Evolutionary conservation across 495 filamentous ascomycete species (phyloP), one percentile per base, ranked within the genome.

Genomic region (Eremomyces bilateralis): DNA sequence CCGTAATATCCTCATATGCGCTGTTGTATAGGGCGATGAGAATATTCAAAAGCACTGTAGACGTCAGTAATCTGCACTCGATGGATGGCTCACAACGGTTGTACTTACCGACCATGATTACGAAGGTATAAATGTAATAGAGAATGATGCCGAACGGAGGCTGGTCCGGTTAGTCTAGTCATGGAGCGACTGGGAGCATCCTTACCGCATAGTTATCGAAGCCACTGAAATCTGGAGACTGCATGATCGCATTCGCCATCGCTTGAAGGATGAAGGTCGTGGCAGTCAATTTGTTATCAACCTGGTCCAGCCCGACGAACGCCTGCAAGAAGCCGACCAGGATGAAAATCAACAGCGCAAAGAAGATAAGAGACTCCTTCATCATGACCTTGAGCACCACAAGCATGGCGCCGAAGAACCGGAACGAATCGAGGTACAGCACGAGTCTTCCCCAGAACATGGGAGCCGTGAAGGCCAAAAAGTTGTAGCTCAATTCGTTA

Each of bases 311-410:
- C 1, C 90, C 88, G n/a, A 91, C 63, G 40, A 97, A 97, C 0
- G 78, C 82, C 56, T 97, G 88, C 33, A 93, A 61, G 56, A 97
- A 97, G 13, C 88, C 88, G 29, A 85, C 53, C 31, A 91, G 57
- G 33, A 97, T 75, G 33, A 94, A 72, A 33, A 73, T 57, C 3
- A 97, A 67, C n/a, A 97, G 64, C 4, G 83, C 80, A 45, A 97
- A 97, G 63, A 97, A 97, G 42, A 95, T 94, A 35, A 97, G 56
- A 37, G 80, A 90, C 50, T 97, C 88, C 46, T 84, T 81, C 88
- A 97, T 95, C 90, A 97, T 95, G 33, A 95, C 83, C 47, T 93
- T 83, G 21, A 97, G 59, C 3, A 97, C 80, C 4, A 95, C 84
- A 21, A 97, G 64, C 90, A 97, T 95, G 34, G 81, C 81, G 29